Evolutionary conservation across 1,139 yeast species (phyloP).

Genomic region (Protomyces inundatus): DNA sequence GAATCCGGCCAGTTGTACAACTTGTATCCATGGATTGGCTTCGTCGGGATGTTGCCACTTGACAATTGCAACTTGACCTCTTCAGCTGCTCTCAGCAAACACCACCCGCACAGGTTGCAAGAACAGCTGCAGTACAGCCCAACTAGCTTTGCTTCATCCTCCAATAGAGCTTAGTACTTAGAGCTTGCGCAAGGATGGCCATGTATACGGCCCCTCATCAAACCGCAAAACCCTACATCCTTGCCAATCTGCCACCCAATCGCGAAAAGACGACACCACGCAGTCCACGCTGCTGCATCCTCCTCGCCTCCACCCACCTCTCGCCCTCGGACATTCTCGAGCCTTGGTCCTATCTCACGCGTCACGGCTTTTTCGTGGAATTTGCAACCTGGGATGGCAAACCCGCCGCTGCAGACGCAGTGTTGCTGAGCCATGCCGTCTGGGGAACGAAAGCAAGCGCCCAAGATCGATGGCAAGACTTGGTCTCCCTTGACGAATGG

Average conservation of each 20-base stretch:
- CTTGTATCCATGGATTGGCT: too few species aligned
- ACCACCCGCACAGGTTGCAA: too few species aligned
- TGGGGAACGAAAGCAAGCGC: conserved; percentile 5
- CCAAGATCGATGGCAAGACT: conserved; percentile 14
- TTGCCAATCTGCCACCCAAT: neutral
- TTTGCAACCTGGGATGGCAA: conserved; percentile 25
- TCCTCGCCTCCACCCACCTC: conserved; percentile 10
- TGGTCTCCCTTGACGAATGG: conserved; percentile 17
- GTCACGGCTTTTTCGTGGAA: conserved; percentile 23
- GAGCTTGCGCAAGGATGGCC: too few species aligned
- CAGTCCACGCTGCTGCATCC: conserved; percentile 17
- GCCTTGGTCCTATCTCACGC: conserved; percentile 22
- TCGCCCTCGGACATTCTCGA: conserved; percentile 9
- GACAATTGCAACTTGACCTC: too few species aligned
- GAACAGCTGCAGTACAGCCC: too few species aligned
- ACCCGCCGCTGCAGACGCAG: conserved; percentile 11
- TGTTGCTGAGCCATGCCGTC: conserved; percentile 2
- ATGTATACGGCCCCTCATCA: conserved; percentile 18
- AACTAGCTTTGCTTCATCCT: too few species aligned
- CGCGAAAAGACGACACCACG: conserved; percentile 1
- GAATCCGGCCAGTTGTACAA: too few species aligned
- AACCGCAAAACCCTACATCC: neutral
- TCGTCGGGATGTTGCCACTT: too few species aligned
- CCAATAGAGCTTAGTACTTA: too few species aligned
- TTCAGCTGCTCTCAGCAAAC: too few species aligned